These are phyloP conservation scores for Simmondsia chinensis DNA, from an alignment of 148 eudicot genomes.

Conservation along the genomic window DNA sequence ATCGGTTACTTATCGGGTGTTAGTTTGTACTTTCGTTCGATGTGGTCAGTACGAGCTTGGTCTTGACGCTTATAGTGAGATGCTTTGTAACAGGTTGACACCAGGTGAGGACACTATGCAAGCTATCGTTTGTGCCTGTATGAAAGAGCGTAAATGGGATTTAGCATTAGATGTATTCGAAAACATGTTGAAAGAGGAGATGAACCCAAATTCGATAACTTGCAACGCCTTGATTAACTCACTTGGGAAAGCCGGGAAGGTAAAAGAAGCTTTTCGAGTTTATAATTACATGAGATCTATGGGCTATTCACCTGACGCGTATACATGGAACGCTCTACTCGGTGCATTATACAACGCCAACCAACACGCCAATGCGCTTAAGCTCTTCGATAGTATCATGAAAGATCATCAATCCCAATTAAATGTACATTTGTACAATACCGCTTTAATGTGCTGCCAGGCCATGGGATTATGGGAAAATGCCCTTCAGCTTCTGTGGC, in stretches of 20 bases:
- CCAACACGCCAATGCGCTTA: slow-evolving; percentile 43
- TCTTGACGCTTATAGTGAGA: slow-evolving; percentile 56
- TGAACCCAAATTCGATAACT: slow-evolving; percentile 51
- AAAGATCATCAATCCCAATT: slow-evolving; percentile 17
- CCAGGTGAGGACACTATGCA: slow-evolving; percentile 46
- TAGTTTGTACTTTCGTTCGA: slow-evolving; percentile 54
- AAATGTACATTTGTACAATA: slow-evolving; percentile 39
- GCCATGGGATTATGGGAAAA: slow-evolving; percentile 50
- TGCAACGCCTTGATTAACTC: slow-evolving; percentile 57
- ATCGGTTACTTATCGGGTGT: slow-evolving; percentile 39
- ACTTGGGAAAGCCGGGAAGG: slow-evolving; percentile 58
- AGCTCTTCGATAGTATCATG: slow-evolving; percentile 42
- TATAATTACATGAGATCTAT: slow-evolving; percentile 30
- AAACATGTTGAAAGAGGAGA: slow-evolving; percentile 28
- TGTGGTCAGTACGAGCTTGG: slow-evolving; percentile 55
- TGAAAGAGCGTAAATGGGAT: slow-evolving; percentile 55
- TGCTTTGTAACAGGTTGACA: slow-evolving; percentile 36
- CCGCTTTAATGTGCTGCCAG: slow-evolving; percentile 55
- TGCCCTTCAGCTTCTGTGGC: slow-evolving; percentile 57
- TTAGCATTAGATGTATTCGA: slow-evolving; percentile 39
- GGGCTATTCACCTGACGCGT: slow-evolving; percentile 50
- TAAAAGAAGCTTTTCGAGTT: slow-evolving; percentile 33
- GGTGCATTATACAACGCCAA: slow-evolving; percentile 51
- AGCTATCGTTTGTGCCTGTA: slow-evolving; percentile 52
- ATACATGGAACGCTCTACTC: slow-evolving; percentile 67